Evolutionary conservation across 2,329 filamentous ascomycete genomes (phyloP).

Genomic region (Macrophomina tecta): DNA sequence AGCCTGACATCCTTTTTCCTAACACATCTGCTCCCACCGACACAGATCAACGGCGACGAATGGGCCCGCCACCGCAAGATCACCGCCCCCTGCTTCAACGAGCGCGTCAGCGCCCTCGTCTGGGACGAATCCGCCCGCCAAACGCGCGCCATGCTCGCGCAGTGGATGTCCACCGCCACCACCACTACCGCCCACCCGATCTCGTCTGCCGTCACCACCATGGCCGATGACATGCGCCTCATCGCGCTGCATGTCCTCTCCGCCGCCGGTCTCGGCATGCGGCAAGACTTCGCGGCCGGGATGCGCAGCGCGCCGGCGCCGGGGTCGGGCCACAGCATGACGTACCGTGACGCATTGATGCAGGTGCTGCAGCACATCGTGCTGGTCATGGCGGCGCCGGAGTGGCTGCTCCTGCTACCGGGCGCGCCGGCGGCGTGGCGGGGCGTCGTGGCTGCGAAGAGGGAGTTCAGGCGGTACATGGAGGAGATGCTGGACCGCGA

Average conservation of each 20-base stretch:
- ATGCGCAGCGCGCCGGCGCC: conserved; percentile 24
- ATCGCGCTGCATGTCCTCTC: conserved; percentile 47
- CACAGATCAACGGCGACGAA: conserved; percentile 30
- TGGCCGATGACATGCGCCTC: conserved; percentile 42
- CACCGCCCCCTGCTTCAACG: conserved; percentile 52
- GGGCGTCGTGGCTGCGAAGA: not conserved
- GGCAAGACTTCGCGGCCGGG: conserved; percentile 31
- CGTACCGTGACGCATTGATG: conserved; percentile 35
- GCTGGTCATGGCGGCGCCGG: conserved; percentile 30
- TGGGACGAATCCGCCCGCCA: conserved; percentile 6
- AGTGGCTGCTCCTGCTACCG: not conserved
- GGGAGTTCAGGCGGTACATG: not conserved
- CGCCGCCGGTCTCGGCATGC: conserved; percentile 44
- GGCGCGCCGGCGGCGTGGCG: not conserved
- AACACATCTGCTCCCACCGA: not conserved
- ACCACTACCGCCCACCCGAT: not conserved
- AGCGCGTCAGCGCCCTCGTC: conserved; percentile 49
- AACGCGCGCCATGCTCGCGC: not conserved
- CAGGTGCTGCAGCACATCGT: conserved; percentile 38
- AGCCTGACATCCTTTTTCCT: not conserved
- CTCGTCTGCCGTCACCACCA: conserved; percentile 14
- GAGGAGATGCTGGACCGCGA: not conserved
- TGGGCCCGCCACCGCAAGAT: conserved; percentile 54
- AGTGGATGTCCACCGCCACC: not conserved
- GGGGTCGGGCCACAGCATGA: conserved; percentile 32